Conservation (phyloP, 495 filamentous ascomycete genomes). For the Penicillium ochrochloron region DNA sequence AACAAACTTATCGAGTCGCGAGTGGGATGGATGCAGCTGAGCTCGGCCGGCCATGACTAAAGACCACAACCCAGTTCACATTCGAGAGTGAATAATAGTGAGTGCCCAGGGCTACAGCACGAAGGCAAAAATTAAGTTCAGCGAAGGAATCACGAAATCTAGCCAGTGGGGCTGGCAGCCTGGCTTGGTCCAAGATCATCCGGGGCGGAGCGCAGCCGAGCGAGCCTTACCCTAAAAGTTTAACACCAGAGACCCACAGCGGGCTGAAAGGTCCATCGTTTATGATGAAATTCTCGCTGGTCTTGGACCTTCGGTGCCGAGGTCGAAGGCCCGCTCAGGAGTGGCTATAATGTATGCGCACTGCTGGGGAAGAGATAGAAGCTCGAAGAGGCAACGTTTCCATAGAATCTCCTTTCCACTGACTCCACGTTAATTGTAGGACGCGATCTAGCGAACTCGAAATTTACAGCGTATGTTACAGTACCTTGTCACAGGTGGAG, state of each 20-base stretch:
- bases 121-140: background rate
- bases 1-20: too few relatives aligned
- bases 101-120: too few relatives aligned
- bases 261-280: background rate
- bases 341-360: background rate
- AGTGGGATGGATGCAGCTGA: too few relatives aligned
- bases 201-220: background rate
- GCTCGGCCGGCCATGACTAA: too few relatives aligned
- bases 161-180: background rate
- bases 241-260: background rate
- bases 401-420: background rate
- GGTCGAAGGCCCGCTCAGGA: background rate
- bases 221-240: background rate
- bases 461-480: background rate
- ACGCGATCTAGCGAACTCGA: background rate
- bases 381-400: background rate
- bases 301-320: background rate
- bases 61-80: too few relatives aligned
- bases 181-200: background rate
- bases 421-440: background rate
- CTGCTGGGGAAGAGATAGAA: background rate
- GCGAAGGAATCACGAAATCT: background rate
- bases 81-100: too few relatives aligned
- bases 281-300: background rate
- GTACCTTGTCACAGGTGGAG: background rate